Base-by-base conservation (phyloP, 371 early-diverging fungal genomes). In the Batrachochytrium dendrobatidis region DNA sequence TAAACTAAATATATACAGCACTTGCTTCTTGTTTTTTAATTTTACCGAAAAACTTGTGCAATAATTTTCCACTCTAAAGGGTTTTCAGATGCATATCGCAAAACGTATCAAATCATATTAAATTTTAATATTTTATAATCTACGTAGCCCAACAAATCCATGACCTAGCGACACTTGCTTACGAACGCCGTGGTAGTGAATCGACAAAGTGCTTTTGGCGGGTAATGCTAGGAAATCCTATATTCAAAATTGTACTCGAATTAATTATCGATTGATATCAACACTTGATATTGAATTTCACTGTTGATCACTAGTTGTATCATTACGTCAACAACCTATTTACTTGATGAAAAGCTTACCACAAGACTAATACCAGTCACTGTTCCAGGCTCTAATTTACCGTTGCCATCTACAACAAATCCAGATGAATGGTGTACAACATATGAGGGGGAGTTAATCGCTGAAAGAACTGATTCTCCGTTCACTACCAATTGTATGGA, bases 401-500 rank as follows among this genome's bases (percentile, higher is more conserved):
- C 73, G 25, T 69, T 67, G 28, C 73, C 73, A 43, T 56, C 60
- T 22, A 30, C 39, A 3, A 73, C 64, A 46, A 64, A 61, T n/a
- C 76, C 76, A 6, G 63, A 61, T 24, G 63, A 55, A 46, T 70
- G 71, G 32, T 69, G 73, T 7, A 75, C 76, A 6, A 68, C 67
- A 54, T 71, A 76, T 15, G 69, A 61, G n/a, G 78, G 72, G 18
- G 74, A 59, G 50, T 77, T 70, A 56, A 77, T 64, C 12, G 75
- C 75, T 4, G 72, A 72, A 53, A 77, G 32, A 24, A 77, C 78
- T 25, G 70, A 65, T 51, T 77, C 78, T 26, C 74, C 75, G 55
- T 77, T 75, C 29, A 77, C 68, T 1, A 75, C 66, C 2, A 77
- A 51, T 62, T 75, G 73, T 30, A 77, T 62, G 6, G 71, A 67